Percentiles rank a stretch among this genome's conserved stretches.
phyloP scores from a whole-genome alignment of 225 moss, liverwort and hornwort genomes.

The Antitrichia curtipendula region DNA sequence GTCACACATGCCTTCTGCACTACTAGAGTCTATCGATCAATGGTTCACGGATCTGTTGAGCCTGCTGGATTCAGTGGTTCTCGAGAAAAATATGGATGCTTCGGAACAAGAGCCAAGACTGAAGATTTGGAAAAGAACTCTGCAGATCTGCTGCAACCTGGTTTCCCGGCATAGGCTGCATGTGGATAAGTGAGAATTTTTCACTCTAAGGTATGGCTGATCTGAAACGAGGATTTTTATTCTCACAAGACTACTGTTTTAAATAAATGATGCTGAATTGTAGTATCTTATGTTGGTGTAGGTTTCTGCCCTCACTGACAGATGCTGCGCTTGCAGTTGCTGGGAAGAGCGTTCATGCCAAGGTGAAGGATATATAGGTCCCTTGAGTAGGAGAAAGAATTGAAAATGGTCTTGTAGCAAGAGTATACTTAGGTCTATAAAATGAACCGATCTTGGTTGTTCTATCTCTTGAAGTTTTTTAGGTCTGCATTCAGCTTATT shows the following conservation, averaged over 20 bases:
- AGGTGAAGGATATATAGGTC: constrained; percentile 26
- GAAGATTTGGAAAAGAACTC: constrained; percentile 62
- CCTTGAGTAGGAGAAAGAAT: background rate
- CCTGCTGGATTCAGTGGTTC: constrained; percentile 48
- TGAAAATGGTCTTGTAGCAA: background rate
- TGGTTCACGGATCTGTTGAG: constrained; percentile 73
- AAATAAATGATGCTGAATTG: background rate
- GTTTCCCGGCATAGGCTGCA: constrained; percentile 58
- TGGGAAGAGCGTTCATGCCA: constrained; percentile 31
- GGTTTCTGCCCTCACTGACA: constrained; percentile 60
- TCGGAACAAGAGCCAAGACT: constrained; percentile 48
- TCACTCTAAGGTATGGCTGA: too few species aligned
- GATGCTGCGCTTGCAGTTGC: constrained; percentile 63
- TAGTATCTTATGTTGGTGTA: constrained; percentile 11
- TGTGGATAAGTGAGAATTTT: constrained; percentile 49
- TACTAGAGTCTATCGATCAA: constrained; percentile 38
- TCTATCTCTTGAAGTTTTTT: background rate
- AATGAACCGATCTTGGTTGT: background rate
- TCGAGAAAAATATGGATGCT: constrained; percentile 38
- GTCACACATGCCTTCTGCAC: constrained; percentile 66
- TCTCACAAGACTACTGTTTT: background rate
- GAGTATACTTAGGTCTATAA: background rate
- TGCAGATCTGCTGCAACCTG: constrained; percentile 73
- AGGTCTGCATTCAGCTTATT: too few species aligned
- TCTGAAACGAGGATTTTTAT: background rate